phyloP scores from a whole-genome alignment of 2,329 filamentous ascomycete species.

The Epichloe sylvatica region DNA sequence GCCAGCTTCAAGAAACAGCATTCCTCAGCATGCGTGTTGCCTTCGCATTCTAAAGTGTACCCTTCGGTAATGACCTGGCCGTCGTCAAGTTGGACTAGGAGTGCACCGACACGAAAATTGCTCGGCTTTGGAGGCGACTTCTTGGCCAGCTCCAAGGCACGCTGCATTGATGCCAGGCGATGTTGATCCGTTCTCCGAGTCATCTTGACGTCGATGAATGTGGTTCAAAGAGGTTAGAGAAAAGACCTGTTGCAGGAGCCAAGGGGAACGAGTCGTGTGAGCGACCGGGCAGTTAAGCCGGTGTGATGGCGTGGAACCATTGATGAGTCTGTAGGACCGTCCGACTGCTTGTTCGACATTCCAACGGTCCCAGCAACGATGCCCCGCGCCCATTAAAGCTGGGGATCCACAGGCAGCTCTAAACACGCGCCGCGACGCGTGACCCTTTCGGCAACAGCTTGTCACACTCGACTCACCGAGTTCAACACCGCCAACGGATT shows the following conservation, averaged over 20 bases:
- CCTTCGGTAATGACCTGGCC: slow-evolving; percentile 57
- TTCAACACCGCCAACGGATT: neutral
- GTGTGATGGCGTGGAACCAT: neutral
- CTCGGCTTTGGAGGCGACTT: slow-evolving; percentile 74
- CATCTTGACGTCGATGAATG: slow-evolving; percentile 8
- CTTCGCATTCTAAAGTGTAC: slow-evolving; percentile 78
- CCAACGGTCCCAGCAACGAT: neutral
- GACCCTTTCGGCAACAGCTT: slow-evolving; percentile 5
- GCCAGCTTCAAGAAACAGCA: slow-evolving; percentile 70
- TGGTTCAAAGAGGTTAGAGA: neutral
- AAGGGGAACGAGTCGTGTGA: neutral
- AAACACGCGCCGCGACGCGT: slow-evolving; percentile 9
- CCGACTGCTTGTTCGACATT: too few relatives aligned
- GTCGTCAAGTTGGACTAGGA: slow-evolving; percentile 49
- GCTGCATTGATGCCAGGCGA: slow-evolving; percentile 43
- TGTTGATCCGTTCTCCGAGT: slow-evolving; percentile 19
- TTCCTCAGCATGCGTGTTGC: slow-evolving; percentile 95
- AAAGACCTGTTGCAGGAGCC: neutral
- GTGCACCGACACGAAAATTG: slow-evolving; percentile 88
- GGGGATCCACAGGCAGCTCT: neutral
- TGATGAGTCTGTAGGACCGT: neutral
- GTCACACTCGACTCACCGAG: neutral
- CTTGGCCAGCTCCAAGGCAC: slow-evolving; percentile 61
- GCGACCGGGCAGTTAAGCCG: neutral
- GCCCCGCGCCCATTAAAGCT: slow-evolving; percentile 4